Conservation (phyloP, 108 stramenopile genomes). For the Epithemia pelagica region DNA sequence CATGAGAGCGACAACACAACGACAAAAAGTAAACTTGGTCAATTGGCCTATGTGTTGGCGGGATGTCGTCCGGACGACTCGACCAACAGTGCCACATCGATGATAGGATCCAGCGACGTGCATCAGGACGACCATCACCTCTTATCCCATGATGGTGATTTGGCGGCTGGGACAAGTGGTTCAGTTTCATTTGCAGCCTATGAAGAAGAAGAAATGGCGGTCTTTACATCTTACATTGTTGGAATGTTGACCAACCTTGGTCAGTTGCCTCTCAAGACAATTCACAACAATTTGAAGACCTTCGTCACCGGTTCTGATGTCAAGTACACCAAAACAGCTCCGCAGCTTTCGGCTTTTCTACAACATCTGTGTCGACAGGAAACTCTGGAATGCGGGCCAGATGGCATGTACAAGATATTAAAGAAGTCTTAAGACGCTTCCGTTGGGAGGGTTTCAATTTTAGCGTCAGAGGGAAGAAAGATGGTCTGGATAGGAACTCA, state of each 20-base stretch:
- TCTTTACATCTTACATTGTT: constrained; percentile 74
- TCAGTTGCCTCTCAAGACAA: constrained; percentile 66
- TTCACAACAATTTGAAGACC: constrained; percentile 86
- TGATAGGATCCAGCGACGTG: too few species aligned
- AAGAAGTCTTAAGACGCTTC: constrained; percentile 33
- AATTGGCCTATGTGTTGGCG: constrained; percentile 29
- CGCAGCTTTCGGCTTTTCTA: constrained; percentile 65
- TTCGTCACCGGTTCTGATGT: constrained; percentile 84
- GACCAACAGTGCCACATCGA: neutral
- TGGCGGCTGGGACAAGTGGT: constrained; percentile 19
- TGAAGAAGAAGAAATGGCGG: constrained; percentile 77
- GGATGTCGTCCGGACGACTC: neutral
- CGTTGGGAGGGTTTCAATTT: neutral
- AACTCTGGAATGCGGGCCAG: constrained; percentile 77
- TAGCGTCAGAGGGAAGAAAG: too few species aligned
- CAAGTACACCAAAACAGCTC: constrained; percentile 77
- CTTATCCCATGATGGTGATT: constrained; percentile 48
- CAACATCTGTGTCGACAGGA: constrained; percentile 74
- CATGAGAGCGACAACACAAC: neutral
- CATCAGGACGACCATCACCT: constrained; percentile 16
- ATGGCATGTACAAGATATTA: constrained; percentile 79
- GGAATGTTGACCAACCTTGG: constrained; percentile 88
- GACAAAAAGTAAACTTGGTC: neutral
- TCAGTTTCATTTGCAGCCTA: constrained; percentile 56
- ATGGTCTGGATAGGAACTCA: too few species aligned